Base-by-base conservation (phyloP, 2,329 filamentous ascomycete species). In the Aspergillus tamarii region DNA sequence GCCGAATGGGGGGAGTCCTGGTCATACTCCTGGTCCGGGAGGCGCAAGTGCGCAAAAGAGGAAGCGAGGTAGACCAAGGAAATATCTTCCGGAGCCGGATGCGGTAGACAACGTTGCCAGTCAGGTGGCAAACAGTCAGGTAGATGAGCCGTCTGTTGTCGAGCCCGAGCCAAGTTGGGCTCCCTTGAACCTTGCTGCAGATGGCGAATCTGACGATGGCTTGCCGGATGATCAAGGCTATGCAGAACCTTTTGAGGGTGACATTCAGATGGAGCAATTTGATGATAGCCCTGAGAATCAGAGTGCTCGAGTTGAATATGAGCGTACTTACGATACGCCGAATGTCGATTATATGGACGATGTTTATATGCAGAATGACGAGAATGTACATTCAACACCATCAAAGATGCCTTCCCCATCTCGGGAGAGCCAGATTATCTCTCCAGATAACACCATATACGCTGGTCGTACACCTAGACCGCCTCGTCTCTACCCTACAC, bases 401-500 rank as follows among this genome's bases (percentile, higher is more conserved):
- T 74, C 74, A 3, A 78, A 76, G 52, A 76, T 73, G 66, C 73
- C 75, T 26, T 75, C 77, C 9, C 72, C 74, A 43, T 66, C 66
- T 9, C 71, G 70, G 56, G 70, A 72, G 57, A 65, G 65, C 57
- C 67, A 65, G 50, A 69, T 64, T 11, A 61, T 69, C 19, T 78
- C 77, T 30, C 70, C 74, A 6, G 70, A 75, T 55, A 77, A 78
- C 59, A 74, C 72, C 54, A 69, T 74, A 43, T 66, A 76, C 59
- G 75, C 74, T 16, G 72, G 74, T 23, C 74, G 69, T 63, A 76
- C 73, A 34, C 77, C 77, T 16, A 64, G 67, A 50, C 70, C 73
- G 54, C 72, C 71, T 57, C 75, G 74, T 56, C 70, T 68, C n/a
- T 80, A 81, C 62, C 78, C 79, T 14, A 78, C 76, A 12, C 78